These are phyloP conservation scores for Trametes cinnabarina DNA, from an alignment of 768 basidiomycete genomes.

Conservation along the genomic window DNA sequence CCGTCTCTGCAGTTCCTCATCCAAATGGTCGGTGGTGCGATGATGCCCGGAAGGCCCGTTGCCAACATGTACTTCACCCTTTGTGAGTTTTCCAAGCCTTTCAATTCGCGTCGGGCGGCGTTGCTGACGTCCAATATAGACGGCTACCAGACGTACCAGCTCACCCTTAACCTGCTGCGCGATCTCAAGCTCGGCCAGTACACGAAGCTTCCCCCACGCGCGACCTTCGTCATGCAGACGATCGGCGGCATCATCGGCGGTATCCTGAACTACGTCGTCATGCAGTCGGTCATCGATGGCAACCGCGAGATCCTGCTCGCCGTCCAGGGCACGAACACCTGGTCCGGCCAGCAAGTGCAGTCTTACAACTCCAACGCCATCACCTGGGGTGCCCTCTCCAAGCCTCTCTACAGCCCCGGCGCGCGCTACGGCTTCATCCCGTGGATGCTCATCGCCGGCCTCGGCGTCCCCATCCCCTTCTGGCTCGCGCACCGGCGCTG, in stretches of 20 bases:
- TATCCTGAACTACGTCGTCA: conserved; percentile 39
- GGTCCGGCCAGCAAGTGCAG: conserved; percentile 50
- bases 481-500: conserved; percentile 45
- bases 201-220: conserved; percentile 61
- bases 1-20: conserved; percentile 36
- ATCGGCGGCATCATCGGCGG: conserved; percentile 52
- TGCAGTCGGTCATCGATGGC: conserved; percentile 32
- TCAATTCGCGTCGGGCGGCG: not conserved
- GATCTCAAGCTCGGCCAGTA: conserved; percentile 57
- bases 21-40: conserved; percentile 49
- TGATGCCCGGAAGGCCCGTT: conserved; percentile 48
- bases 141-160: conserved; percentile 40
- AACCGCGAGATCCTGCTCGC: conserved; percentile 45
- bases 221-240: conserved; percentile 57
- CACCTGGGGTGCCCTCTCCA: conserved; percentile 54
- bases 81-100: not conserved
- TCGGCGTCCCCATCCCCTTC: conserved; percentile 52
- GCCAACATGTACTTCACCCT: conserved; percentile 44
- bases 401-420: conserved; percentile 44
- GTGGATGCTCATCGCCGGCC: conserved; percentile 45
- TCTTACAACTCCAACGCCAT: conserved; percentile 51
- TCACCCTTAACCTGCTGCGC: conserved; percentile 38
- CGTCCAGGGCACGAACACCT: conserved; percentile 51
- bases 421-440: conserved; percentile 50
- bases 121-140: conserved; percentile 12